Conservation (phyloP, 2,329 filamentous ascomycete species). For the Simplicillium sp. region DNA sequence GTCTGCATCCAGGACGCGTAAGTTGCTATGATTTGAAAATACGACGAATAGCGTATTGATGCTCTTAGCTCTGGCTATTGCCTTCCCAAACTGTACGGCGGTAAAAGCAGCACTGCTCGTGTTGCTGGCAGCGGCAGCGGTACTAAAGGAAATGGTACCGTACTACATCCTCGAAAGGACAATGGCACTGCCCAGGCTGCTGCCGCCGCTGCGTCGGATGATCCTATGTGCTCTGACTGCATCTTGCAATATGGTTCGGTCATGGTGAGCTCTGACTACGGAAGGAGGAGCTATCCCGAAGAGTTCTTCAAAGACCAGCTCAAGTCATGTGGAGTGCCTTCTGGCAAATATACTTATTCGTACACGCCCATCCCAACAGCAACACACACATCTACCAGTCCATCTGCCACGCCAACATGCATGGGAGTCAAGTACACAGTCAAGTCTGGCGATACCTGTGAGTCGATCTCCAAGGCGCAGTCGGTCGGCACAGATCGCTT, state of each 20-base stretch:
- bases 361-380: background rate
- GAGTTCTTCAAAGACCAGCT: background rate
- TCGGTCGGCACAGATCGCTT: background rate
- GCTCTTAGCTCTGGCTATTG: background rate
- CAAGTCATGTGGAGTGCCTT: background rate
- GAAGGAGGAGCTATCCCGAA: background rate
- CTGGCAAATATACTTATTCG: background rate
- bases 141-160: too few species aligned
- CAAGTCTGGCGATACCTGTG: constrained; percentile 1
- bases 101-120: background rate
- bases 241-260: background rate
- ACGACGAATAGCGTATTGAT: background rate
- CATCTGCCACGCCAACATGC: background rate
- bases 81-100: background rate
- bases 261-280: background rate
- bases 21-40: too few species aligned
- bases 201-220: too few species aligned
- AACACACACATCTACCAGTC: background rate
- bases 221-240: background rate
- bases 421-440: background rate
- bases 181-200: too few species aligned
- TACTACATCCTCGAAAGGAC: too few species aligned
- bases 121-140: too few species aligned
- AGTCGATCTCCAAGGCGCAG: constrained; percentile 2
- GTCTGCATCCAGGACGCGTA: background rate